Evolutionary conservation across 2,329 filamentous ascomycete genomes (phyloP).

Genomic region (Phaeosphaeriaceae sp.): DNA sequence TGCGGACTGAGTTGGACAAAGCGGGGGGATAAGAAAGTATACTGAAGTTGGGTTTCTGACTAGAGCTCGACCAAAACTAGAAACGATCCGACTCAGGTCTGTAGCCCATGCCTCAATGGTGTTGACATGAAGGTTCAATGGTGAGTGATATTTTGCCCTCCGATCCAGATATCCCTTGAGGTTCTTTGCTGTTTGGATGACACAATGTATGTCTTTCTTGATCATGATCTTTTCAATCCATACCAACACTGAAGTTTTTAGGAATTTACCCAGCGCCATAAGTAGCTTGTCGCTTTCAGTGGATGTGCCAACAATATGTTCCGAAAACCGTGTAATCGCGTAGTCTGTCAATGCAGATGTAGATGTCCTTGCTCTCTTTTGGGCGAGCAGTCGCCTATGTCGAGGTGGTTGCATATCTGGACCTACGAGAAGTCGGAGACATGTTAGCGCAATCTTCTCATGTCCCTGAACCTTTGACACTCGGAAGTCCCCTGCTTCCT

Average conservation of each 20-base stretch:
- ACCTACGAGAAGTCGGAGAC: background rate
- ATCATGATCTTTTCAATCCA: conserved; percentile 1
- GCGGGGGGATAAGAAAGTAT: conserved; percentile 2
- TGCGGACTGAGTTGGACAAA: conserved; percentile 1
- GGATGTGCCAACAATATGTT: conserved; percentile 1
- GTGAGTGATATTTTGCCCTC: conserved; percentile 1
- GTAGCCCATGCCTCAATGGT: background rate
- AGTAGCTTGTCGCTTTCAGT: background rate
- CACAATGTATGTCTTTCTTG: background rate
- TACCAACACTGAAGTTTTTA: background rate
- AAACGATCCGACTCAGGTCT: conserved; percentile 1
- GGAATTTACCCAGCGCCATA: conserved; percentile 1
- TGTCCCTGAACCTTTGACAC: background rate
- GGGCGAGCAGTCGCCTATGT: background rate
- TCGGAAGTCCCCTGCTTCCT: background rate
- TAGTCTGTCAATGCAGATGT: conserved; percentile 1
- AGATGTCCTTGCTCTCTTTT: background rate
- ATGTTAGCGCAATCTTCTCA: background rate
- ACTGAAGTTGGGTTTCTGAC: background rate
- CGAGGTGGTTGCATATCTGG: conserved; percentile 3
- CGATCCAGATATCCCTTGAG: conserved; percentile 2
- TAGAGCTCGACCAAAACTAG: background rate
- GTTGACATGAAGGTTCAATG: background rate
- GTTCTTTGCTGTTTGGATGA: conserved; percentile 5
- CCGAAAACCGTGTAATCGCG: conserved; percentile 3